Conservation (phyloP, 2,329 filamentous ascomycete species). For the Fusarium bulbicola region DNA sequence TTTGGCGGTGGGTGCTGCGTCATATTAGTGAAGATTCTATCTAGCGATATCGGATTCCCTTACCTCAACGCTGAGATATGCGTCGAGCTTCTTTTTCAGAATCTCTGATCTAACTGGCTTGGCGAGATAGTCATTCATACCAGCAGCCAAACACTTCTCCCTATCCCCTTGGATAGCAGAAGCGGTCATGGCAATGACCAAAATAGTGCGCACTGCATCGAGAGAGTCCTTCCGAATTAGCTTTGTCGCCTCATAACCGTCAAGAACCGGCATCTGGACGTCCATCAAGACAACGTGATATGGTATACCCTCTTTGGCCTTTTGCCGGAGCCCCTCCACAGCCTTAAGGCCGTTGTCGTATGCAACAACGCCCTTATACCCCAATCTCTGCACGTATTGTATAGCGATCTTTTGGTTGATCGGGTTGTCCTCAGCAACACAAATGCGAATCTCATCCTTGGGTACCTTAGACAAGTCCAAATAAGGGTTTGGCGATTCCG, state of each 20-base stretch:
- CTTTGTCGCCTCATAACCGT: slow-evolving; percentile 91
- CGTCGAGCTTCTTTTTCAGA: slow-evolving; percentile 81
- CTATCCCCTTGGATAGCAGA: slow-evolving; percentile 93
- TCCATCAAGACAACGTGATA: slow-evolving; percentile 97
- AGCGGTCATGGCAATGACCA: slow-evolving; percentile 98
- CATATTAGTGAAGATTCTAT: slow-evolving; percentile 12
- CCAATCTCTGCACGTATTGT: slow-evolving; percentile 86
- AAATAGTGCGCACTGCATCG: slow-evolving; percentile 78
- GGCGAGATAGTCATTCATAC: slow-evolving; percentile 97
- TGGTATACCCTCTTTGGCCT: slow-evolving; percentile 74
- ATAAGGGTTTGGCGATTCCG: slow-evolving; percentile 55
- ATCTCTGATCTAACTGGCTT: slow-evolving; percentile 93
- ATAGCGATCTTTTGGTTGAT: slow-evolving; percentile 96
- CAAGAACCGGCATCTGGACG: slow-evolving; percentile 93
- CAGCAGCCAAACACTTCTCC: slow-evolving; percentile 93
- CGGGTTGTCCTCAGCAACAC: slow-evolving; percentile 93
- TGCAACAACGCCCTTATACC: slow-evolving; percentile 82
- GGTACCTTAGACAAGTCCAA: slow-evolving; percentile 77
- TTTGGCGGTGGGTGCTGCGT: slow-evolving; percentile 21
- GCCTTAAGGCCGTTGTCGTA: slow-evolving; percentile 91
- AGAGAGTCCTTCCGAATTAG: slow-evolving; percentile 80
- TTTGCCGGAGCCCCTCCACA: slow-evolving; percentile 82
- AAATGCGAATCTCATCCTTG: slow-evolving; percentile 82
- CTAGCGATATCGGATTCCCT: background rate
- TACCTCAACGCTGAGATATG: slow-evolving; percentile 58